Conservation (phyloP, 441 rosid genomes). For the Capsella rubella region DNA sequence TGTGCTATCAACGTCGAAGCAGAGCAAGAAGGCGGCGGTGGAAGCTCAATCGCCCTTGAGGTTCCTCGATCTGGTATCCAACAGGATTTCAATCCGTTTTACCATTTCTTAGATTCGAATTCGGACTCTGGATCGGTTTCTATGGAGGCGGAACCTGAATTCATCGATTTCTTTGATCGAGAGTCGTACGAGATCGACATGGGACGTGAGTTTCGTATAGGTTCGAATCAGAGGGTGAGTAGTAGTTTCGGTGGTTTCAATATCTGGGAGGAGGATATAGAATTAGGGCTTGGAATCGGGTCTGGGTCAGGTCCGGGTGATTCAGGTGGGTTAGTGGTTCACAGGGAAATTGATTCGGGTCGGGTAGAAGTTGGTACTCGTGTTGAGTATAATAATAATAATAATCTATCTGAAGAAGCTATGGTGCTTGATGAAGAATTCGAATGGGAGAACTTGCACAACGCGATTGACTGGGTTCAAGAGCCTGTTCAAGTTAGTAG, state of each 20-base stretch:
- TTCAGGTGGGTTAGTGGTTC: slow-evolving; percentile 7
- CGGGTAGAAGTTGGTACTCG: not conserved
- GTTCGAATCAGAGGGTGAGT: slow-evolving; percentile 37
- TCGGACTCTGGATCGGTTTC: slow-evolving; percentile 15
- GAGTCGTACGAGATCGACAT: slow-evolving; percentile 8
- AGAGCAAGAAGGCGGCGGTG: not conserved
- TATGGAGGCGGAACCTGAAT: slow-evolving; percentile 25
- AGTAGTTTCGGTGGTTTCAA: not conserved
- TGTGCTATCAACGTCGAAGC: slow-evolving; percentile 9
- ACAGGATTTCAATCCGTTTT: not conserved
- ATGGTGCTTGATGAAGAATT: slow-evolving; percentile 24
- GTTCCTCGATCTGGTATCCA: slow-evolving; percentile 1
- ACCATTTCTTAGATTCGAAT: slow-evolving; percentile 5
- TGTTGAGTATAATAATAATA: not conserved
- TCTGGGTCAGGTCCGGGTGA: slow-evolving; percentile 24
- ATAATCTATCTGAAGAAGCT: slow-evolving; percentile 18
- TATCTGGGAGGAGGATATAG: slow-evolving; percentile 14
- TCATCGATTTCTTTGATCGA: slow-evolving; percentile 38
- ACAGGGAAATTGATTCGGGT: slow-evolving; percentile 23
- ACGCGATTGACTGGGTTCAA: not conserved
- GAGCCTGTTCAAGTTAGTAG: not conserved
- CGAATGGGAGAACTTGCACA: slow-evolving; percentile 28
- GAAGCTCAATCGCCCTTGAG: slow-evolving; percentile 6
- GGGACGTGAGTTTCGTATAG: slow-evolving; percentile 49
- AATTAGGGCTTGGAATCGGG: slow-evolving; percentile 44